A percentile compares a stretch with the other conserved stretches of the same genome.
Evolutionary conservation across 805 yeast genomes (phyloP).

Genomic region (Jamesozyma jinghongensis): DNA sequence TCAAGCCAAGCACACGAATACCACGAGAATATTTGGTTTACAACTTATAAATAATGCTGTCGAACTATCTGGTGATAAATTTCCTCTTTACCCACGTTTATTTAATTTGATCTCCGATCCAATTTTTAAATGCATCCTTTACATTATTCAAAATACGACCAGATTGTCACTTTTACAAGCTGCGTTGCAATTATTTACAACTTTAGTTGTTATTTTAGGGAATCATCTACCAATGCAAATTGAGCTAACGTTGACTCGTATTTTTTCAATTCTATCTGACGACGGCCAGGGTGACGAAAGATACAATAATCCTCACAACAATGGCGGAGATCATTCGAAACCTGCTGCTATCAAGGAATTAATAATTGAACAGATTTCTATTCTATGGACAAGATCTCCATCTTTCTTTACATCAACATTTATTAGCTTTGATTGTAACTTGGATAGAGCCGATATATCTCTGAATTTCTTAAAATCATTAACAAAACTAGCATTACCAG

Average conservation of each 20-base stretch:
- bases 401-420: slow-evolving; percentile 66
- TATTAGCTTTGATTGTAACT: slow-evolving; percentile 82
- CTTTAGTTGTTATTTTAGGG: slow-evolving; percentile 60
- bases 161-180: slow-evolving; percentile 65
- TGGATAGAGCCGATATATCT: slow-evolving; percentile 74
- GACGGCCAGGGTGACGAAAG: slow-evolving; percentile 1
- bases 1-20: slow-evolving; percentile 76
- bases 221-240: slow-evolving; percentile 65
- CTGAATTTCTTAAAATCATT: slow-evolving; percentile 57
- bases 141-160: slow-evolving; percentile 62
- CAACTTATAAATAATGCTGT: slow-evolving; percentile 66
- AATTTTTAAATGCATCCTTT: slow-evolving; percentile 77
- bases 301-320: slow-evolving; percentile 10
- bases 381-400: slow-evolving; percentile 74
- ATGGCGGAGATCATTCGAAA: slow-evolving; percentile 17
- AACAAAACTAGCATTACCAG: slow-evolving; percentile 75
- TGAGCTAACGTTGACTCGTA: slow-evolving; percentile 57
- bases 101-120: slow-evolving; percentile 66
- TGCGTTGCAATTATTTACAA: slow-evolving; percentile 65
- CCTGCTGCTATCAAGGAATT: slow-evolving; percentile 59
- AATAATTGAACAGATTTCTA: slow-evolving; percentile 74
- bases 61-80: slow-evolving; percentile 64
- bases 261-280: slow-evolving; percentile 48
- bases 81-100: slow-evolving; percentile 54
- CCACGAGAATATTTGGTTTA: slow-evolving; percentile 76